Evolutionary conservation across 225 moss, liverwort and hornwort genomes (phyloP).

Genomic region (Sphagnum tenellum): DNA sequence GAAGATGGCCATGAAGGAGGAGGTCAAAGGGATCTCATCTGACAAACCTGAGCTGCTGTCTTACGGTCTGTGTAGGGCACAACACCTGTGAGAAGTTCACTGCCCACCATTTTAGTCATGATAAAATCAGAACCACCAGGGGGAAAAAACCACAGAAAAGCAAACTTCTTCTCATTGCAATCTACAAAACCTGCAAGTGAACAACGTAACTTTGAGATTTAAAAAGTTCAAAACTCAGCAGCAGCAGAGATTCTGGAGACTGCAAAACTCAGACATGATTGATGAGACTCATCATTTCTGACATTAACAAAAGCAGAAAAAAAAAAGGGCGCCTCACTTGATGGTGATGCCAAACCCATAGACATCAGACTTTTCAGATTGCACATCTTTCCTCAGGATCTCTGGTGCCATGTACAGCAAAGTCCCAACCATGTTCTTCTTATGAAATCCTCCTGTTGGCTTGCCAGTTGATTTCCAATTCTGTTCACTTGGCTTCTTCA

Average conservation of each 20-base stretch:
- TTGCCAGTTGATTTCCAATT: slow-evolving; percentile 56
- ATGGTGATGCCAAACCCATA: slow-evolving; percentile 59
- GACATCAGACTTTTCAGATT: slow-evolving; percentile 59
- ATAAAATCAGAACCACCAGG: slow-evolving; percentile 1
- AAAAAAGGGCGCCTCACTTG: slow-evolving; percentile 27
- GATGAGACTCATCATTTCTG: too few relatives aligned
- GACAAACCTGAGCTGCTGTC: slow-evolving; percentile 57
- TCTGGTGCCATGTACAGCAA: slow-evolving; percentile 68
- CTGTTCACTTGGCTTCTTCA: slow-evolving; percentile 31
- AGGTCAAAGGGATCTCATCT: too few relatives aligned
- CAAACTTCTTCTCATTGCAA: not conserved
- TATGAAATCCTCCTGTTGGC: slow-evolving; percentile 65
- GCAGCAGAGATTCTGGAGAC: too few relatives aligned
- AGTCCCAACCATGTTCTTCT: slow-evolving; percentile 68
- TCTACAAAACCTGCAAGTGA: too few relatives aligned
- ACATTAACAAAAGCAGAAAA: not conserved
- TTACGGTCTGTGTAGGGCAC: slow-evolving; percentile 62
- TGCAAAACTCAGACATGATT: too few relatives aligned
- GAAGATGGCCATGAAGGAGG: too few relatives aligned
- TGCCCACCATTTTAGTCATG: slow-evolving; percentile 28
- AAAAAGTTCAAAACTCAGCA: too few relatives aligned
- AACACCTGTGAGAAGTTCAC: slow-evolving; percentile 67
- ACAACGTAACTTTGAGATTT: too few relatives aligned
- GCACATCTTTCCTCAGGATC: slow-evolving; percentile 54
- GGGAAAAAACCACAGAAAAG: not conserved